Evolutionary conservation across 1,284 basidiomycete genomes (phyloP), one percentile per base, ranked within the genome.

Genomic region (Apiotrichum porosum): DNA sequence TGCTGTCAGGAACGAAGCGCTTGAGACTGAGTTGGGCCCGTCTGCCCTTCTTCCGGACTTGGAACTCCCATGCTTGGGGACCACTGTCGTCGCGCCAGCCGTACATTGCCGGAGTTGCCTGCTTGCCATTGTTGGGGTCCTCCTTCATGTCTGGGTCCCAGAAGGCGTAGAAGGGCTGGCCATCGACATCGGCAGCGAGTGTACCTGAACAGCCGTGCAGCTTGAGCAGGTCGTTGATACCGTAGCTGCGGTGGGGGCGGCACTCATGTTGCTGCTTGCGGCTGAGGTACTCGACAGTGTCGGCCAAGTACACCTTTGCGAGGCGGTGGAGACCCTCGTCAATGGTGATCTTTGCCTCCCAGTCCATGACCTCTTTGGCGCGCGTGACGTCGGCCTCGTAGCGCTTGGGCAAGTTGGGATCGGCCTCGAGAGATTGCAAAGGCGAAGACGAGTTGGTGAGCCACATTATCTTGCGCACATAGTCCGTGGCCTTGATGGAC

Each of bases 401-500:
- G 26, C 46, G 42, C 32, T 57, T 51, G 4, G 58, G 58, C 36
- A 56, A 57, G 4, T 51, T 44, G n/a, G 45, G 42, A 44, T 62
- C 58, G 13, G 46, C 51, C 2, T 52, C 54, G 13, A 64, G 54
- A 14, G 37, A 43, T 33, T 57, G 62, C 28, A 64, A 23, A 1
- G 62, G 58, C 9, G 62, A 62, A 8, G 56, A 51, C 14, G 58
- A 61, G 23, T 58, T 52, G 28, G 60, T 58, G n/a, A 62, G 43
- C 4, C 43, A 38, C 6, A 64, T 42, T 30, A 59, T 42, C 35
- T 55, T 62, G 39, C 51, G 51, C 41, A 64, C 47, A 6, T 62
- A 44, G 10, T 48, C 38, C 21, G 50, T 47, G 12, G 57, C 56
- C 3, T 54, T 41, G 14, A 49, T 45, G 4, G 54, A 50, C 13